Conservation (phyloP, 805 yeast species). For the Kuraishia piskuri region DNA sequence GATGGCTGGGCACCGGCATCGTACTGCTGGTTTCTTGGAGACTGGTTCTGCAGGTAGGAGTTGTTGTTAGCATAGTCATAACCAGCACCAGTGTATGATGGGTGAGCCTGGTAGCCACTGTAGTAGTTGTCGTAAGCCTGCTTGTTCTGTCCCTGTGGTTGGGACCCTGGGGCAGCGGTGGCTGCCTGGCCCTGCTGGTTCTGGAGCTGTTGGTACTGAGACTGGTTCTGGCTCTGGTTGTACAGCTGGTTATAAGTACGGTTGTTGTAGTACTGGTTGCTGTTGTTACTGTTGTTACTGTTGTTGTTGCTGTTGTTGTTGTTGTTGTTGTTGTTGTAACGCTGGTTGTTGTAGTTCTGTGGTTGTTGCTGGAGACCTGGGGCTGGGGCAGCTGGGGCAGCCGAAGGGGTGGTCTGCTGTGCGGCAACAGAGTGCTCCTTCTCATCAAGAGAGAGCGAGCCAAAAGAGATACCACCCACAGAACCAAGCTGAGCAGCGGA, state of each 20-base stretch:
- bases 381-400: slow-evolving; percentile 14
- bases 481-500: slow-evolving; percentile 30
- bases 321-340: slow-evolving; percentile 25
- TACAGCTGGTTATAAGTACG: slow-evolving; percentile 11
- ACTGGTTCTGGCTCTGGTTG: slow-evolving; percentile 12
- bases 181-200: slow-evolving; percentile 14
- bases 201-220: slow-evolving; percentile 11
- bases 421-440: slow-evolving; percentile 25
- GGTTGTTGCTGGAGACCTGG: slow-evolving; percentile 8
- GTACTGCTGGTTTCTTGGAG: slow-evolving; percentile 3
- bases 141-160: slow-evolving; percentile 7
- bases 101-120: slow-evolving; percentile 8
- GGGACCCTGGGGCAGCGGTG: slow-evolving; percentile 11
- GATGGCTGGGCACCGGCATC: slow-evolving; percentile 1
- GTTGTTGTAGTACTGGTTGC: slow-evolving; percentile 13
- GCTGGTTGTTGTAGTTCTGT: slow-evolving; percentile 11
- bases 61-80: not conserved
- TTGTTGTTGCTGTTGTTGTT: slow-evolving; percentile 8
- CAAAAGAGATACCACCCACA: slow-evolving; percentile 46
- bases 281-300: slow-evolving; percentile 10
- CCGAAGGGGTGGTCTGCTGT: slow-evolving; percentile 5
- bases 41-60: slow-evolving; percentile 5
- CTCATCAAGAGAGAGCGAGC: slow-evolving; percentile 41
- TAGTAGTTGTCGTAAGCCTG: slow-evolving; percentile 7
- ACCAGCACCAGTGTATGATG: slow-evolving; percentile 9